Conservation (phyloP, 306 rosid genomes). For the Dicorynia guianensis region DNA sequence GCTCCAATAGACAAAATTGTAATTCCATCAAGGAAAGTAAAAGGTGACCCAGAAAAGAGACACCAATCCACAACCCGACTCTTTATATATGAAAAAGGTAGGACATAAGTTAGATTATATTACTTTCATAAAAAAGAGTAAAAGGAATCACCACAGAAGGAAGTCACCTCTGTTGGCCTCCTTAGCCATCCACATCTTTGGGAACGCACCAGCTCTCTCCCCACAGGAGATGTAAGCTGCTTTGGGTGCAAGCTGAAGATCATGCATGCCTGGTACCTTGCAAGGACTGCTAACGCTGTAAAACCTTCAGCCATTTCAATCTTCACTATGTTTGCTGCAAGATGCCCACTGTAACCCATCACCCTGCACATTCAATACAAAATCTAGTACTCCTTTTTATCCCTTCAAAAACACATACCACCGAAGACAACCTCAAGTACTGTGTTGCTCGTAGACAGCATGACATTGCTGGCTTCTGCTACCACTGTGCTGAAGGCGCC, state of each 20-base stretch:
- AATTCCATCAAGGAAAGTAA: constrained; percentile 20
- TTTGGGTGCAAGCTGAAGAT: constrained; percentile 58
- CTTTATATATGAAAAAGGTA: not conserved
- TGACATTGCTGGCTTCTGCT: constrained; percentile 43
- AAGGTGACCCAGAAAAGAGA: not conserved
- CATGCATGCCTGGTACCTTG: no score
- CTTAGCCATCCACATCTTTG: constrained; percentile 69
- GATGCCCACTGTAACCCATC: constrained; percentile 53
- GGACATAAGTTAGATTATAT: constrained; percentile 7
- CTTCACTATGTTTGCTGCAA: constrained; percentile 60
- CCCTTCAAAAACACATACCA: constrained; percentile 32
- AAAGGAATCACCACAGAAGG: constrained; percentile 42
- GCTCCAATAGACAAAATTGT: no score
- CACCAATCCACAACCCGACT: not conserved
- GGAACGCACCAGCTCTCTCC: constrained; percentile 36
- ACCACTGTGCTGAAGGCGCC: constrained; percentile 58
- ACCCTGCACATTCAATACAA: constrained; percentile 59
- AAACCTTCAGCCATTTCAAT: constrained; percentile 47
- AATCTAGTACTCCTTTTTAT: constrained; percentile 49
- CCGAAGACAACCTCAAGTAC: constrained; percentile 29
- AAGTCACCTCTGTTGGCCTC: constrained; percentile 46
- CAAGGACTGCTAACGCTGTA: constrained; percentile 49
- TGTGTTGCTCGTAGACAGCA: constrained; percentile 53
- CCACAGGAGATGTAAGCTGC: constrained; percentile 40
- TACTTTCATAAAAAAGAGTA: constrained; percentile 16